A percentile compares a stretch with the other conserved stretches of the same genome.
Conservation (phyloP, 2,329 filamentous ascomycete species). For the Colletotrichum theobromicola region DNA sequence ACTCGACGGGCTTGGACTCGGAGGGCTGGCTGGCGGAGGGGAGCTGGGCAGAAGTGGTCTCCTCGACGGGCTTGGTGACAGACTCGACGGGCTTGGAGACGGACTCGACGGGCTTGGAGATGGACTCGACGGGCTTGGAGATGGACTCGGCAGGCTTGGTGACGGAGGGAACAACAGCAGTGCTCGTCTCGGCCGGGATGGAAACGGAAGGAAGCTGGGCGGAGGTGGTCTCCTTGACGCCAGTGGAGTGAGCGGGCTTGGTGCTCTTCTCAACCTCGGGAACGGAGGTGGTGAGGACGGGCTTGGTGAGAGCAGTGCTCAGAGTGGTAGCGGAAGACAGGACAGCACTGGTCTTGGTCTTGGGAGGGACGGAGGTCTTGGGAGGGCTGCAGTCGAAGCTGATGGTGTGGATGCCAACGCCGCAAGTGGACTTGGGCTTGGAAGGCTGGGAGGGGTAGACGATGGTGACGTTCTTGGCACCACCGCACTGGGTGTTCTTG, state of each 20-base stretch:
- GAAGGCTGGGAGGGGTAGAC: constrained; percentile 63
- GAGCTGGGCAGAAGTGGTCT: constrained; percentile 21
- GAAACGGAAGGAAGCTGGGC: constrained; percentile 1
- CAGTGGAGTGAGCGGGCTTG: neutral
- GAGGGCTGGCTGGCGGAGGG: constrained; percentile 2
- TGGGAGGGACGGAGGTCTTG: constrained; percentile 17
- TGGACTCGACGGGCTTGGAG: neutral
- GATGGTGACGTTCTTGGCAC: constrained; percentile 82
- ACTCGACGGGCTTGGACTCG: constrained; percentile 6
- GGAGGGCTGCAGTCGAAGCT: constrained; percentile 70
- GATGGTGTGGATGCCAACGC: constrained; percentile 76
- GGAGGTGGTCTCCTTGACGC: constrained; percentile 16
- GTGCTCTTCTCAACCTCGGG: constrained; percentile 24
- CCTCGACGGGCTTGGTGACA: constrained; percentile 20
- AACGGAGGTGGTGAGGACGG: constrained; percentile 19
- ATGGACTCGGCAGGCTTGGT: constrained; percentile 17
- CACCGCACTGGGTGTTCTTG: constrained; percentile 89
- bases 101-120: constrained; percentile 22
- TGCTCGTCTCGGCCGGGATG: constrained; percentile 18
- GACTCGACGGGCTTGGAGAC: neutral
- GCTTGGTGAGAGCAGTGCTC: constrained; percentile 22
- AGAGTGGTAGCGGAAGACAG: constrained; percentile 14
- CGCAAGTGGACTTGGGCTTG: constrained; percentile 64
- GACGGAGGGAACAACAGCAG: constrained; percentile 7
- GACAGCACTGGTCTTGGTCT: constrained; percentile 14